Conservation (phyloP, 495 filamentous ascomycete genomes). For the Aspergillus biplanus region DNA sequence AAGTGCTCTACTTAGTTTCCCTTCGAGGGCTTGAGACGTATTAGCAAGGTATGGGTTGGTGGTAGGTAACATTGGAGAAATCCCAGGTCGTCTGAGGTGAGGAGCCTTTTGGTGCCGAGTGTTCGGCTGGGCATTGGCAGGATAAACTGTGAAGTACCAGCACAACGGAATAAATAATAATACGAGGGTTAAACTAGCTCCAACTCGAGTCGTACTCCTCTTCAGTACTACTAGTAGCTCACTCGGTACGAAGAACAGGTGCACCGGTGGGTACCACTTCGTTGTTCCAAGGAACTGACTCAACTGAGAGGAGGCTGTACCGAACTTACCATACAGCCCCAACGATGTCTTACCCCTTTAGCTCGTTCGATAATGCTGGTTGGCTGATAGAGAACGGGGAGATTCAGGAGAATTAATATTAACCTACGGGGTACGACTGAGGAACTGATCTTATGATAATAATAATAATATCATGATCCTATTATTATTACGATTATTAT, state of each 20-base stretch:
- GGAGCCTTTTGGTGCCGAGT: too few species aligned
- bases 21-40: too few species aligned
- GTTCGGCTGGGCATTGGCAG: too few species aligned
- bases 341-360: conserved; percentile 29
- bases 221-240: too few species aligned
- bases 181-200: too few species aligned
- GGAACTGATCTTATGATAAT: conserved; percentile 3
- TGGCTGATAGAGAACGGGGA: conserved; percentile 23
- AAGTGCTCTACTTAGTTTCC: too few species aligned
- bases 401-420: conserved; percentile 30
- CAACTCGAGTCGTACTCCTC: too few species aligned
- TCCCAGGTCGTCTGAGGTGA: not conserved
- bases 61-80: not conserved
- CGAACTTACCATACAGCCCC: conserved; percentile 22
- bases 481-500: not conserved
- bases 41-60: not conserved
- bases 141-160: too few species aligned
- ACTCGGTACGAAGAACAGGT: too few species aligned
- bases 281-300: conserved; percentile 1
- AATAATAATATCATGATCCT: conserved; percentile 4
- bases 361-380: conserved; percentile 21
- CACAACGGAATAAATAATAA: too few species aligned
- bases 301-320: conserved; percentile 6
- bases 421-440: conserved; percentile 17
- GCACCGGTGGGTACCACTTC: too few species aligned